phyloP scores from a whole-genome alignment of 2,329 filamentous ascomycete species.

The Talaromyces funiculosus region DNA sequence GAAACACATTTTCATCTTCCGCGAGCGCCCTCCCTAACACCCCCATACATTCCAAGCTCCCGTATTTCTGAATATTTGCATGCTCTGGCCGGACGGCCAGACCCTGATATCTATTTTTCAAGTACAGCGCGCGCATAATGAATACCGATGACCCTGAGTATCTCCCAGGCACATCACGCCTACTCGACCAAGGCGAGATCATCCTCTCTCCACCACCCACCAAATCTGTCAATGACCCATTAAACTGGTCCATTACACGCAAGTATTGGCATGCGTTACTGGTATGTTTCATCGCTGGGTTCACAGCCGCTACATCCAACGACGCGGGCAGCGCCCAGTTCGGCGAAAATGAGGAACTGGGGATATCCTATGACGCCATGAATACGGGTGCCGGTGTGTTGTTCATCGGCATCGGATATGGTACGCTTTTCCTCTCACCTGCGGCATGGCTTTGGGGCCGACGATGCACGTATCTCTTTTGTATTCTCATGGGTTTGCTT shows the following conservation, averaged over 20 bases:
- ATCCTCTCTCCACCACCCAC: slow-evolving; percentile 52
- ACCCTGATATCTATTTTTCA: neutral
- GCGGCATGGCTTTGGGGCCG: slow-evolving; percentile 52
- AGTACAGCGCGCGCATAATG: neutral
- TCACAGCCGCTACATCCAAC: slow-evolving; percentile 54
- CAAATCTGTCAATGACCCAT: slow-evolving; percentile 48
- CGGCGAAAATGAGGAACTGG: slow-evolving; percentile 47
- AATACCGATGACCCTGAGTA: slow-evolving; percentile 11
- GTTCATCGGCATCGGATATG: slow-evolving; percentile 53
- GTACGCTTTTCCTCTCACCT: slow-evolving; percentile 50
- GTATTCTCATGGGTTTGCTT: slow-evolving; percentile 45
- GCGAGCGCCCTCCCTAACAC: slow-evolving; percentile 11
- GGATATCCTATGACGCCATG: slow-evolving; percentile 48
- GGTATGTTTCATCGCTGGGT: slow-evolving; percentile 49
- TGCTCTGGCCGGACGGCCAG: slow-evolving; percentile 13
- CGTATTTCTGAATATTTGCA: neutral
- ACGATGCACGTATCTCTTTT: slow-evolving; percentile 51
- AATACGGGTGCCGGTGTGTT: slow-evolving; percentile 55
- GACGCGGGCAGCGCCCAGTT: slow-evolving; percentile 50
- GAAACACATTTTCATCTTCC: slow-evolving; percentile 8
- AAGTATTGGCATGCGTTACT: slow-evolving; percentile 49
- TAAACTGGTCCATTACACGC: slow-evolving; percentile 47
- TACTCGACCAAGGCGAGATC: slow-evolving; percentile 38
- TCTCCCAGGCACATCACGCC: slow-evolving; percentile 23
- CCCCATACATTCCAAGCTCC: neutral